A percentile compares a stretch with the other conserved stretches of the same genome.
Evolutionary conservation across 2,329 filamentous ascomycete genomes (phyloP).

Genomic region (Fusarium sp.): DNA sequence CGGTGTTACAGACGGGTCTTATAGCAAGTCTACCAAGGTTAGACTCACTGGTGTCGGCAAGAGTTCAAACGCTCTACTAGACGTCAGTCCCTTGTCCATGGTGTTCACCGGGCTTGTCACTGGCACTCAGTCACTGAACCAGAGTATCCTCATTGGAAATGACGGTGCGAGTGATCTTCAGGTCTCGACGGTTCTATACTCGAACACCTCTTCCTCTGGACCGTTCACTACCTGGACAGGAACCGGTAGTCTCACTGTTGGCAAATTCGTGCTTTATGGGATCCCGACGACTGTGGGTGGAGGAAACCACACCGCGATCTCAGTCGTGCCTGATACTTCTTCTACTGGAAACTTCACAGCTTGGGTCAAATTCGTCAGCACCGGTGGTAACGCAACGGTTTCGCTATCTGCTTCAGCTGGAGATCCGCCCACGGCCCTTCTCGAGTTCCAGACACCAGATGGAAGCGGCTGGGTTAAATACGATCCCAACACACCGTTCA

Average conservation of each 20-base stretch:
- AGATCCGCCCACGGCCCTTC: constrained; percentile 61
- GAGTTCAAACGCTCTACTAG: constrained; percentile 61
- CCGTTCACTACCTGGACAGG: constrained; percentile 58
- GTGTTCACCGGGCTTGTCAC: constrained; percentile 65
- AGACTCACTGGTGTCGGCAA: constrained; percentile 63
- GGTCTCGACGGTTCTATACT: constrained; percentile 61
- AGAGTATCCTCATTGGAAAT: constrained; percentile 64
- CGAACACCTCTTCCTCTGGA: constrained; percentile 58
- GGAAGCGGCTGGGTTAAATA: constrained; percentile 65
- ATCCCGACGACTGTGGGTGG: constrained; percentile 61
- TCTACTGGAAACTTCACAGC: constrained; percentile 62
- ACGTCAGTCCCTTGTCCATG: constrained; percentile 62
- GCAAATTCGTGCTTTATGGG: constrained; percentile 62
- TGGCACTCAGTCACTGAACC: constrained; percentile 55
- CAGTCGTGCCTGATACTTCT: constrained; percentile 62
- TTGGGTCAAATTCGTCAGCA: constrained; percentile 62
- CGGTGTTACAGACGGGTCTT: constrained; percentile 59
- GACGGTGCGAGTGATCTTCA: constrained; percentile 61
- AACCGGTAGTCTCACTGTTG: constrained; percentile 56
- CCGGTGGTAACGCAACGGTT: constrained; percentile 63
- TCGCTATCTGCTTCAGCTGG: constrained; percentile 64
- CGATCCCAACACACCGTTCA: constrained; percentile 59
- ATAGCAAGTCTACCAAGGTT: constrained; percentile 61
- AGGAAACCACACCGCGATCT: constrained; percentile 56
- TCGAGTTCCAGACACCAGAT: constrained; percentile 68